Conservation (phyloP, 139 green algal genomes). For the Chlamydomonas incerta region DNA sequence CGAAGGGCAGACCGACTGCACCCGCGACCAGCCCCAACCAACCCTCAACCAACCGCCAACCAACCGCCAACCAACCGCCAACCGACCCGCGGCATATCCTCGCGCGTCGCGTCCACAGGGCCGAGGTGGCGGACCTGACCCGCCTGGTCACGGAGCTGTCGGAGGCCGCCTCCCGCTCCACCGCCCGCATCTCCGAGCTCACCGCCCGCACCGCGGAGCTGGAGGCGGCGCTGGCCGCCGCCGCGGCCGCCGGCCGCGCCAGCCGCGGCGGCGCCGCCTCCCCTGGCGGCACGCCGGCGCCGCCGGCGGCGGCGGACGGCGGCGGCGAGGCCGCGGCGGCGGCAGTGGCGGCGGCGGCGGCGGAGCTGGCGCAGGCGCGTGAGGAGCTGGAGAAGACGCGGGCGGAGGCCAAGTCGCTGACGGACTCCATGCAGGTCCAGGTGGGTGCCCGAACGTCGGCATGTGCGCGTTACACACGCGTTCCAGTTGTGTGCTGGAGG, state of each 20-base stretch:
- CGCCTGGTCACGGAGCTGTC: conserved; percentile 2
- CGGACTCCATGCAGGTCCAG: conserved; percentile 36
- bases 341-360: background rate
- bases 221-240: background rate
- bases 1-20: too few species aligned
- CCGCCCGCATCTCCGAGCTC: conserved; percentile 33
- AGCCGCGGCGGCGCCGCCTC: background rate
- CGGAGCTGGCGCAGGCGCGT: background rate
- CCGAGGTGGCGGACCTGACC: conserved; percentile 2
- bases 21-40: too few species aligned
- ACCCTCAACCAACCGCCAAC: too few species aligned
- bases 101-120: too few species aligned
- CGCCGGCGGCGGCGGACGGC: background rate
- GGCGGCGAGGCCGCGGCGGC: background rate
- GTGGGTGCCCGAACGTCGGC: too few species aligned
- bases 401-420: conserved; percentile 15
- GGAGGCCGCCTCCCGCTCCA: conserved; percentile 27
- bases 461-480: too few species aligned
- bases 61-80: too few species aligned
- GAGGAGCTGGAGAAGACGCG: conserved; percentile 44
- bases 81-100: too few species aligned
- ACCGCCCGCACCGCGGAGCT: background rate
- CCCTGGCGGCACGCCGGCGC: conserved; percentile 6
- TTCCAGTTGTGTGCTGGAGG: too few species aligned
- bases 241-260: background rate